Evolutionary conservation across 208 protist species (phyloP).

Genomic region (Leishmania lainsoni): DNA sequence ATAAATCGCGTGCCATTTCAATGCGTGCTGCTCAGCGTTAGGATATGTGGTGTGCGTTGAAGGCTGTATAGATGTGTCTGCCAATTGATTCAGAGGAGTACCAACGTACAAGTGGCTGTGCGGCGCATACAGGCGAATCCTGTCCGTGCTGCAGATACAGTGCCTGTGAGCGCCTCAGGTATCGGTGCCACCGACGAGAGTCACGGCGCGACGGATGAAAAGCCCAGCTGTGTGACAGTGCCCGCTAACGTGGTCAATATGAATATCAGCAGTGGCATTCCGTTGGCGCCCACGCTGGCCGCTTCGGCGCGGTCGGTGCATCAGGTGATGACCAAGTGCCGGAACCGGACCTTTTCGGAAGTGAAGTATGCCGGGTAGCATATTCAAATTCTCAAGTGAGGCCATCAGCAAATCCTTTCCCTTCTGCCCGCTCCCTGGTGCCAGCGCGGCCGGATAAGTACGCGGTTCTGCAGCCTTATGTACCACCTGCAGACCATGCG

Average conservation of each 20-base stretch:
- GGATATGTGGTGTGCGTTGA: constrained; percentile 43
- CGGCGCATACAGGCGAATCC: constrained; percentile 30
- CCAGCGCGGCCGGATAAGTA: constrained; percentile 75
- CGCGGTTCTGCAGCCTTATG: constrained; percentile 47
- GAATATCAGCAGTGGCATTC: constrained; percentile 41
- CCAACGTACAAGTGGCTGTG: constrained; percentile 49
- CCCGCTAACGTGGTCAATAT: constrained; percentile 9
- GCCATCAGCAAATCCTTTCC: constrained; percentile 63
- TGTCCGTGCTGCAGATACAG: constrained; percentile 1
- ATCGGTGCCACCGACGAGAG: neutral
- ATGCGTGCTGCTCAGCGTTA: constrained; percentile 39
- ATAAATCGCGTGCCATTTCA: constrained; percentile 38
- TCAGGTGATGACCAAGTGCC: constrained; percentile 58
- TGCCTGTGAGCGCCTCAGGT: neutral
- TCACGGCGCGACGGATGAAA: constrained; percentile 2
- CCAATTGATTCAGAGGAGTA: constrained; percentile 52
- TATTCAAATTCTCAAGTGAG: constrained; percentile 86
- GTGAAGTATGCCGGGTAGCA: constrained; percentile 92
- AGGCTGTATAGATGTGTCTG: constrained; percentile 44
- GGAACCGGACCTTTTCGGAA: constrained; percentile 83
- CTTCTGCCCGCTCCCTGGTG: constrained; percentile 63
- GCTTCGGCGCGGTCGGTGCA: constrained; percentile 40
- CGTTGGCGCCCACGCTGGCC: constrained; percentile 60
- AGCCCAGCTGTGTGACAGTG: neutral
- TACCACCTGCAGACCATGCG: constrained; percentile 45